Conservation (phyloP, 805 yeast species). For the Starmerella tilneyi region DNA sequence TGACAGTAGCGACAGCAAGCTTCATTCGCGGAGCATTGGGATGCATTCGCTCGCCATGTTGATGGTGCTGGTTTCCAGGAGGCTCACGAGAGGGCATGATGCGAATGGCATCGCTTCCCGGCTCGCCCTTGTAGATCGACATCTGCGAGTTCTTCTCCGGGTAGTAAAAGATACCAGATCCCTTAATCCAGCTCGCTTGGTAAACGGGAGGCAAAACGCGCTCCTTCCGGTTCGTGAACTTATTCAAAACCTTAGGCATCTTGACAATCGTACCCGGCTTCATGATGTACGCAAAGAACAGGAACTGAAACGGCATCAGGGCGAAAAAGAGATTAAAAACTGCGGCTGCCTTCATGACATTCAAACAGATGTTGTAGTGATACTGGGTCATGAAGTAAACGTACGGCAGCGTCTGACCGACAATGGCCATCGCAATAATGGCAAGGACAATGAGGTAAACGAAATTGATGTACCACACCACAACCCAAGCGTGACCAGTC, state of each 20-base stretch:
- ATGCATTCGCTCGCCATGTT: slow-evolving; percentile 37
- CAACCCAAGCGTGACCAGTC: slow-evolving; percentile 44
- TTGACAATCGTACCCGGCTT: slow-evolving; percentile 42
- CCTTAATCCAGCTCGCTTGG: slow-evolving; percentile 71
- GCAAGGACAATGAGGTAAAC: slow-evolving; percentile 47
- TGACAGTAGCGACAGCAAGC: slow-evolving; percentile 36
- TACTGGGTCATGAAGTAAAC: slow-evolving; percentile 41
- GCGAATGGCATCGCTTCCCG: slow-evolving; percentile 39
- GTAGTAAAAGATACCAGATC: slow-evolving; percentile 49
- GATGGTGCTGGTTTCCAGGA: slow-evolving; percentile 36
- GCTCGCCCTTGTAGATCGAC: slow-evolving; percentile 37
- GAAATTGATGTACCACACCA: slow-evolving; percentile 43
- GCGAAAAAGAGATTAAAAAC: slow-evolving; percentile 44
- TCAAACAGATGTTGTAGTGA: slow-evolving; percentile 42
- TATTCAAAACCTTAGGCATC: slow-evolving; percentile 22
- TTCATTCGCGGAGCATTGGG: slow-evolving; percentile 30
- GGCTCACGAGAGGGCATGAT: slow-evolving; percentile 50
- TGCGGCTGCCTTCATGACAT: slow-evolving; percentile 45
- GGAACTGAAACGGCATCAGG: slow-evolving; percentile 41
- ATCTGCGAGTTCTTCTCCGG: slow-evolving; percentile 43
- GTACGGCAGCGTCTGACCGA: slow-evolving; percentile 53
- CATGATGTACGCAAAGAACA: slow-evolving; percentile 43
- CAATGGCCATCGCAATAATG: slow-evolving; percentile 56
- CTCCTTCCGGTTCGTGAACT: slow-evolving; percentile 29
- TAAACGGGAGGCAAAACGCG: slow-evolving; percentile 31